These are phyloP conservation scores for Teratosphaeria viscida DNA, from an alignment of 2,329 filamentous ascomycete genomes.

Conservation along the genomic window DNA sequence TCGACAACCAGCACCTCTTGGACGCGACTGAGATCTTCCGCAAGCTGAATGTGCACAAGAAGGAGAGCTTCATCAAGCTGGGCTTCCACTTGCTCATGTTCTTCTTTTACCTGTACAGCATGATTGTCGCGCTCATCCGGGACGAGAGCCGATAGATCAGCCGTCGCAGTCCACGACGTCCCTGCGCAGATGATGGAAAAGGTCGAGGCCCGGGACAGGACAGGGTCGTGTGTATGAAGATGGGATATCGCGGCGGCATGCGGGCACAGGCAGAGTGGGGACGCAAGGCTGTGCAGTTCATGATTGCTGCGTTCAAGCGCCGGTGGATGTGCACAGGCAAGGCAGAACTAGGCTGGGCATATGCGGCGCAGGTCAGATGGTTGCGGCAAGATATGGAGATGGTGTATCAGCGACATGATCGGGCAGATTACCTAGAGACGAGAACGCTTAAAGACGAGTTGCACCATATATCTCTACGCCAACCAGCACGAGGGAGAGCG, in stretches of 20 bases:
- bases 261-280: not conserved
- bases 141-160: conserved; percentile 50
- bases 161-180: not conserved
- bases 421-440: not conserved
- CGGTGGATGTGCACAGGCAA: not conserved
- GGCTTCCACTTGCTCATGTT: conserved; percentile 99
- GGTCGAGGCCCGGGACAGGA: not conserved
- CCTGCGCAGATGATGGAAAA: not conserved
- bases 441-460: not conserved
- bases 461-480: not conserved
- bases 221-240: not conserved
- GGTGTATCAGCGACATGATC: not conserved
- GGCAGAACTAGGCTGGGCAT: not conserved
- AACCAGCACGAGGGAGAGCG: not conserved
- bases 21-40: conserved; percentile 99
- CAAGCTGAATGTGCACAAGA: conserved; percentile 98
- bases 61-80: conserved; percentile 99
- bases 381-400: not conserved
- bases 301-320: not conserved
- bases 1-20: conserved; percentile 91
- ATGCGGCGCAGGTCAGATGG: not conserved
- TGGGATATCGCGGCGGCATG: not conserved
- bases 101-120: conserved; percentile 83
- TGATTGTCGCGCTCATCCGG: conserved; percentile 76
- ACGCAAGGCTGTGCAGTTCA: not conserved